phyloP scores from a whole-genome alignment of 345 rosid species.

The Syzygium oleosum region DNA sequence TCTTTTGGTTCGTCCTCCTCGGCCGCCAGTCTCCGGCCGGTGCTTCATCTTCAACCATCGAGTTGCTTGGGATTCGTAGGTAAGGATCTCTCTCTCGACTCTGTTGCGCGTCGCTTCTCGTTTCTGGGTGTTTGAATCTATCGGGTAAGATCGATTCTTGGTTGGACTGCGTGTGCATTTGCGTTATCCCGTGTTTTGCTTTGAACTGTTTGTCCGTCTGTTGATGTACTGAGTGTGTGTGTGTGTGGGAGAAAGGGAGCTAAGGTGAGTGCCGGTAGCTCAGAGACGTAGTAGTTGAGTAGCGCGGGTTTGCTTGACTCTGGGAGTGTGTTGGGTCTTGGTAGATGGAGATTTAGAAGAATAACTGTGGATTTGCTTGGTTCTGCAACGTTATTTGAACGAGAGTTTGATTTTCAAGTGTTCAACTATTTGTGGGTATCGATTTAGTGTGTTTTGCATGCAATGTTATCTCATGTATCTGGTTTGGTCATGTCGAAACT shows the following conservation, averaged over 20 bases:
- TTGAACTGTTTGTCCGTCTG: neutral
- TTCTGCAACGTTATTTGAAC: neutral
- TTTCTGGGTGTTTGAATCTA: neutral
- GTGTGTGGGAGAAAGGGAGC: neutral
- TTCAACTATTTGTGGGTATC: neutral
- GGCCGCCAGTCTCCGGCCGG: neutral
- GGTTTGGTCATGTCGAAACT: neutral
- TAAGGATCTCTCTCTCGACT: neutral
- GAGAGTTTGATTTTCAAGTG: neutral
- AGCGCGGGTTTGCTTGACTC: neutral
- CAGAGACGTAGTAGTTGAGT: neutral
- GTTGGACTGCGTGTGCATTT: neutral
- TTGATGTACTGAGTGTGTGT: neutral
- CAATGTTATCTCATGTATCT: neutral
- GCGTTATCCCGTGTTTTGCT: neutral
- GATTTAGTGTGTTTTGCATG: neutral
- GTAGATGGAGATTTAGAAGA: neutral
- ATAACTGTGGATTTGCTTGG: neutral
- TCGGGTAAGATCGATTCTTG: neutral
- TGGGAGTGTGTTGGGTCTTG: neutral
- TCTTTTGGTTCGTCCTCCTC: neutral
- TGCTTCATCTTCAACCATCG: fast-evolving
- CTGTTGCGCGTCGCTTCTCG: neutral
- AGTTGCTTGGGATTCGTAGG: neutral
- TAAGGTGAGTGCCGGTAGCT: neutral